These are phyloP conservation scores for Gossypium gossypioides DNA, from an alignment of 441 rosid species.

Conservation along the genomic window DNA sequence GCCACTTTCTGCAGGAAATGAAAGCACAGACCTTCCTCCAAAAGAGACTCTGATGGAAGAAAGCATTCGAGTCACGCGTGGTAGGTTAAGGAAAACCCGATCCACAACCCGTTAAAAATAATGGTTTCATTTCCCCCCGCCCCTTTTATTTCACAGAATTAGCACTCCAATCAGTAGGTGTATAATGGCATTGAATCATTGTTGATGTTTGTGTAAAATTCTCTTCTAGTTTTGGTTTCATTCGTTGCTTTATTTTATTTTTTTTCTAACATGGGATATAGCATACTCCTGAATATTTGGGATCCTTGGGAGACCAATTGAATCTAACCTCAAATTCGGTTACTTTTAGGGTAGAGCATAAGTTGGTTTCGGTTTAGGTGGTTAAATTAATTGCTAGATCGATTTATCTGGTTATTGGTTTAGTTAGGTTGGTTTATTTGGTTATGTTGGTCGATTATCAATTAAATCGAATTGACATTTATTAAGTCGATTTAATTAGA, in stretches of 20 bases:
- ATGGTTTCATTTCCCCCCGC: neutral
- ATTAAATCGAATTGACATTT: neutral
- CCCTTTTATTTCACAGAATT: constrained; percentile 12
- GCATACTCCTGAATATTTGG: neutral
- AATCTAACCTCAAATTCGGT: neutral
- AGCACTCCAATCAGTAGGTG: constrained; percentile 18
- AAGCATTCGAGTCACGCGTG: constrained; percentile 35
- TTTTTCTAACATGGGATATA: constrained; percentile 9
- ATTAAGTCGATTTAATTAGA: neutral
- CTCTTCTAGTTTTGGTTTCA: constrained; percentile 19
- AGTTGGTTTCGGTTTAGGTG: neutral
- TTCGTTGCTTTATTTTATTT: constrained; percentile 28
- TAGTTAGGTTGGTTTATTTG: too few species aligned
- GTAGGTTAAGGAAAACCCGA: constrained; percentile 42
- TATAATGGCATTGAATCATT: constrained; percentile 19
- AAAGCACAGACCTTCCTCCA: constrained; percentile 31
- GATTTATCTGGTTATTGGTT: too few species aligned
- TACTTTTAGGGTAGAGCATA: neutral
- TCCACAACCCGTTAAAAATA: constrained; percentile 30
- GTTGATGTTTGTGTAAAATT: constrained; percentile 32
- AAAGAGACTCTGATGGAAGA: constrained; percentile 56
- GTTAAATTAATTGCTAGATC: too few species aligned
- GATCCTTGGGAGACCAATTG: neutral
- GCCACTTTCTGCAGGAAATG: constrained; percentile 31
- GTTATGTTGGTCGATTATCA: too few species aligned